Base-by-base conservation (phyloP, 2,329 filamentous ascomycete genomes). In the Fusarium tricinctum region DNA sequence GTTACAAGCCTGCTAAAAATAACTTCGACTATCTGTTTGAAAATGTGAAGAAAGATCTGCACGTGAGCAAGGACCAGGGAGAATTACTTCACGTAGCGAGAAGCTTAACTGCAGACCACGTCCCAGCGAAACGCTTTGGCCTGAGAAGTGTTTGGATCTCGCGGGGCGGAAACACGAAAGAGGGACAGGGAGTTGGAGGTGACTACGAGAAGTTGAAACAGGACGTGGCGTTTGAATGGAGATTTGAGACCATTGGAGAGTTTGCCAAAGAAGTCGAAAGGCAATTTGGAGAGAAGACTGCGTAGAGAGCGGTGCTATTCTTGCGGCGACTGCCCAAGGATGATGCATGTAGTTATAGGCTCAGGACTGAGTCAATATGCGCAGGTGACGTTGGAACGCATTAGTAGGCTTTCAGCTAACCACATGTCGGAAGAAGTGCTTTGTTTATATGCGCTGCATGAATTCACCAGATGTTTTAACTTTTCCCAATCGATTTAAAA, bases 91-190 rank as follows among this genome's bases (percentile, higher is more conserved):
- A 66, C 12, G 62, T 66, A 7, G 62, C 63, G 9, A 65, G 62
- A 50, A 66, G 63, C 19, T 30, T 66, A 20, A 66, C 42, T 20
- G 62, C 63, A 10, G 63, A 66, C 38, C 63, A 66, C 17, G 39
- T 66, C 3, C 54, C 62, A 2, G 62, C 62, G 1, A 66, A 66
- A 19, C 13, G 28, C 26, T 19, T 62, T 6, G 49, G 45, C 2
- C 14, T 66, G 1, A 39, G 23, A 6, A 66, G 62, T 10, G 56
- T 66, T 15, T 63, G 62, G 49, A 57, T 66, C 4, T 62, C 56
- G 14, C 35, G 62, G 4, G 62, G 63, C 1, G 62, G 63, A 0
- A 45, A 56, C 7, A 66, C 17, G 14, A 55, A 47, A 10, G 48
- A 56, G 20, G n/a, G 43, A 3, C 47, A 53, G 15, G 63, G 63